Base-by-base conservation (phyloP, 1,284 basidiomycete species). In the Ceratobasidium papillatum region DNA sequence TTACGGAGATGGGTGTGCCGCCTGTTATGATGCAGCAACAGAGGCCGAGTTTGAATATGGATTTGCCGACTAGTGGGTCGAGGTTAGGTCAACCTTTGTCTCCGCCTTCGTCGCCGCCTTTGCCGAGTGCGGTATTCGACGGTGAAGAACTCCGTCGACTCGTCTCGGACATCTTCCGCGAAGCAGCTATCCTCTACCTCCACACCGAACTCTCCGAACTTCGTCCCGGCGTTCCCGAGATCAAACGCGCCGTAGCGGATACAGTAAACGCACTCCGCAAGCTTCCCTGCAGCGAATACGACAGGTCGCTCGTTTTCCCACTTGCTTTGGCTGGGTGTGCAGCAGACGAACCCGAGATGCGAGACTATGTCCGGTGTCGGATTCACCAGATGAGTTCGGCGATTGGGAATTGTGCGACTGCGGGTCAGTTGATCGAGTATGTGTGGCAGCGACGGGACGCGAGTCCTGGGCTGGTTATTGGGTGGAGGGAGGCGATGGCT, bases 171-270 rank as follows among this genome's bases (percentile, higher is more conserved):
- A 86, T 93, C 76, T 92, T 89, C 82, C 86, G 87, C 68, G 91
- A 93, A 81, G 82, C 89, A 3, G 90, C 89, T 3, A 77, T 90
- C 74, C 81, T 94, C 71, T 92, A 91, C 80, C 84, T 94, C 76
- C 87, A 92, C 78, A 90, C 88, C 17, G 86, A 94, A 30, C 81
- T 92, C 73, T 91, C 87, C 77, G 91, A 89, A 38, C 83, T 90
- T 12, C 85, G 86, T 76, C 87, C 89, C 78, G 89, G 91, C 78
- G 90, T 94, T n/a, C 85, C 88, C 62, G 91, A 94, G 80, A 92
- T 95, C 76, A 69, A 58, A 25, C 66, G 66, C 30, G 66, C 66
- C 3, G 66, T 69, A 2, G 81, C 80, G 62, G 82, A 84, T 56
- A 87, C 87, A 12, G 87, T 91, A 47, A 85, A 86, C 51, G 81